Evolutionary conservation across 2,329 filamentous ascomycete genomes (phyloP), one percentile per base, ranked within the genome.

Genomic region (Colletotrichum endophyticum): DNA sequence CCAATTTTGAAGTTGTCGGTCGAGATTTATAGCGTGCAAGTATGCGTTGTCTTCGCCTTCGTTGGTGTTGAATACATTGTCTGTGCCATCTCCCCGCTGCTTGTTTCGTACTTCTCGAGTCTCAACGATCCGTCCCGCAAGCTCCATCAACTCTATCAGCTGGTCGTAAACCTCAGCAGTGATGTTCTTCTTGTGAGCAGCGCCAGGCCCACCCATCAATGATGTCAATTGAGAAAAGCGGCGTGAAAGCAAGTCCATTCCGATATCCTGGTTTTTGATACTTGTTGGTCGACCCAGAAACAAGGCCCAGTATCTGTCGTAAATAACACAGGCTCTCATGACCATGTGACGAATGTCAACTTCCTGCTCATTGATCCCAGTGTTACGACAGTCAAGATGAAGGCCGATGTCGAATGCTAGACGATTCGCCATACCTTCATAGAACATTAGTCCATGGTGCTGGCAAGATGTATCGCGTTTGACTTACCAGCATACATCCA

Each of bases 281-380:
- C 87, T 87, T 2, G 89, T 87, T 2, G 89, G 89, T 13, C 89
- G 84, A 12, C 89, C 89, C 8, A 91, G 83, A 78, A 90, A 89
- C n/a, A 91, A 81, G 1, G 89, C 87, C 89, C 89, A 91, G 77
- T 90, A 89, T 79, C 88, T 87, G 82, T 91, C 89, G 73, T 89
- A 89, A 75, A 90, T 86, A 8, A 90, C 85, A 73, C 88, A 90
- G 2, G 89, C 88, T 77, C 87, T 85, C 79, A 91, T 87, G 15
- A 86, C 87, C 85, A 89, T 89, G 64, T 88, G 88, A 7, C 89
- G 84, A 66, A 89, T 87, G 39, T 86, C 84, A 5, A 86, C 83
- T 75, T 90, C 89, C 16, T 85, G 83, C 27, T 89, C 87, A 7
- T 86, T 82, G 36, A 90, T 84, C 5, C 84, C 86, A 56, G 85